phyloP scores from a whole-genome alignment of 768 basidiomycete species.

The Amanita inopinata region DNA sequence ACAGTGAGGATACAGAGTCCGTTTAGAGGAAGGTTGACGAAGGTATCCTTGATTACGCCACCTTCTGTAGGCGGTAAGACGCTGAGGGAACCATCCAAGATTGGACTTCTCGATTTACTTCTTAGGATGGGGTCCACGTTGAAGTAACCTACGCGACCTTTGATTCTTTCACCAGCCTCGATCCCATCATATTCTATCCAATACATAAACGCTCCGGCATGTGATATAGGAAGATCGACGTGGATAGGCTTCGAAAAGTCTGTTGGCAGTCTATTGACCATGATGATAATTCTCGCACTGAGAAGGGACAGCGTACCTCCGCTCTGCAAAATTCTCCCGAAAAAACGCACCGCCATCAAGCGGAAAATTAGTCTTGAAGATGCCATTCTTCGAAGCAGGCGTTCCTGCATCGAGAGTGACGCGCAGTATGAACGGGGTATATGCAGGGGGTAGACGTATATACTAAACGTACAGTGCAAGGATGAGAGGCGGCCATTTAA shows the following conservation, averaged over 20 bases:
- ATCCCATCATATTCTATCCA: conserved; percentile 86
- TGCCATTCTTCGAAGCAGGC: conserved; percentile 79
- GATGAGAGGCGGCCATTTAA: conserved; percentile 3
- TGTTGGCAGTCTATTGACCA: conserved; percentile 55
- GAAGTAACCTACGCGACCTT: conserved; percentile 88
- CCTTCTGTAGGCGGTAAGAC: conserved; percentile 43
- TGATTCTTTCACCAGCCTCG: conserved; percentile 47
- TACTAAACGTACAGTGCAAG: conserved; percentile 44
- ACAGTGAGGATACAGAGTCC: conserved; percentile 83
- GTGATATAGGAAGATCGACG: conserved; percentile 92
- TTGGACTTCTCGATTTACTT: conserved; percentile 59
- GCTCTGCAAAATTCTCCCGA: conserved; percentile 62
- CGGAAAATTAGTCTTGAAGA: conserved; percentile 95
- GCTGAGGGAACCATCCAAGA: conserved; percentile 48
- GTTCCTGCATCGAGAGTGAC: conserved; percentile 91
- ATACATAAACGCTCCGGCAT: conserved; percentile 92
- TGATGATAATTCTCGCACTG: conserved; percentile 7
- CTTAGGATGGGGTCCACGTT: conserved; percentile 90
- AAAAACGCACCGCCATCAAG: conserved; percentile 84
- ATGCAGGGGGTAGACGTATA: conserved; percentile 89
- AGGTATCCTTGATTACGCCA: conserved; percentile 42
- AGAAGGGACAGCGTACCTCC: conserved; percentile 46
- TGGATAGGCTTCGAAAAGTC: conserved; percentile 88
- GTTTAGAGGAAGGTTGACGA: conserved; percentile 72
- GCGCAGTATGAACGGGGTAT: conserved; percentile 81